phyloP scores from a whole-genome alignment of 2,329 filamentous ascomycete species.

The Arachnopeziza araneosa region DNA sequence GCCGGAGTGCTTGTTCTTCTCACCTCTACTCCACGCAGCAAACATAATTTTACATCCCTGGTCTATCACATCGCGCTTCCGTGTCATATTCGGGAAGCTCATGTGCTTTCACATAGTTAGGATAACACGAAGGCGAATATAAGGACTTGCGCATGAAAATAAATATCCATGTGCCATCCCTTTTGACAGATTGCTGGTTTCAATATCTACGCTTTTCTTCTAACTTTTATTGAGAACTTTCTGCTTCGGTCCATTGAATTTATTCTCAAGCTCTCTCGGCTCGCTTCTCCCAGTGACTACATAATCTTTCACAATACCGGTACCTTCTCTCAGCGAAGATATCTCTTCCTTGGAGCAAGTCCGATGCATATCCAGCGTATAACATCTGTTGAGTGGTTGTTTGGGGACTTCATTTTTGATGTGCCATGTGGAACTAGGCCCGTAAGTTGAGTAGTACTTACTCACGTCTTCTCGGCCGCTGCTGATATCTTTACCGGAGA shows the following conservation, averaged over 20 bases:
- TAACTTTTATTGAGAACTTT: not conserved
- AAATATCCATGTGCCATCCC: too few species aligned
- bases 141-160: too few species aligned
- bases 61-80: too few species aligned
- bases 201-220: not conserved
- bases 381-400: constrained; percentile 38
- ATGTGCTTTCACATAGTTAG: too few species aligned
- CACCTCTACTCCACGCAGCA: too few species aligned
- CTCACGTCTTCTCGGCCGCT: constrained; percentile 38
- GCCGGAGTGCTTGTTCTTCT: too few species aligned
- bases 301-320: constrained; percentile 41
- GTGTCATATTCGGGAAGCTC: too few species aligned
- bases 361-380: constrained; percentile 28
- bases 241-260: not conserved
- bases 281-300: constrained; percentile 31
- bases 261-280: not conserved
- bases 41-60: too few species aligned
- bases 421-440: constrained; percentile 21
- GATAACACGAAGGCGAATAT: too few species aligned
- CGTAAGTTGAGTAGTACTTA: constrained; percentile 36
- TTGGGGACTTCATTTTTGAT: constrained; percentile 38
- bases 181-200: not conserved
- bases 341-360: constrained; percentile 42
- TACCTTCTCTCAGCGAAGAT: constrained; percentile 37
- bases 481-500: constrained; percentile 44